These are phyloP conservation scores for Annona cherimola DNA, from an alignment of 164 flowering plant genomes.

Conservation along the genomic window DNA sequence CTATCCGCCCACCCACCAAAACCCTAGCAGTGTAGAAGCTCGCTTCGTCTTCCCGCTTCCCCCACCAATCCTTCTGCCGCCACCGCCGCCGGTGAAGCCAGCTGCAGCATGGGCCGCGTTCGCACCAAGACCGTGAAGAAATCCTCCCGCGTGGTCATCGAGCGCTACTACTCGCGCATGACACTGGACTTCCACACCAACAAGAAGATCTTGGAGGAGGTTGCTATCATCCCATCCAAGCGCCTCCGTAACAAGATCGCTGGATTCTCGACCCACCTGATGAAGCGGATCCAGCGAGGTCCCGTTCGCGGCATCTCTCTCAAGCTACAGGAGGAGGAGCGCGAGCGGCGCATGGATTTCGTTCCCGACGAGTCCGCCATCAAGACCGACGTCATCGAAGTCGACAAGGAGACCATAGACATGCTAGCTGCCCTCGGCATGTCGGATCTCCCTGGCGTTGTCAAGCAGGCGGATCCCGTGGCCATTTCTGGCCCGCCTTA, in stretches of 20 bases:
- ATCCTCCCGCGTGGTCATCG: slow-evolving; percentile 68
- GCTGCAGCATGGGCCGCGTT: slow-evolving; percentile 56
- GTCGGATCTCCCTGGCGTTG: slow-evolving; percentile 61
- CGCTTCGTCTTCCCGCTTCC: background rate
- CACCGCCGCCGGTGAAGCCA: background rate
- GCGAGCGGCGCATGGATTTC: slow-evolving; percentile 80
- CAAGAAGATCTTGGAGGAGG: slow-evolving; percentile 73
- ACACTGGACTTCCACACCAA: slow-evolving; percentile 77
- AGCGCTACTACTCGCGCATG: slow-evolving; percentile 69
- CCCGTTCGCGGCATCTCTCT: slow-evolving; percentile 72
- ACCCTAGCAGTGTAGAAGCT: background rate
- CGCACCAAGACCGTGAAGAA: slow-evolving; percentile 80
- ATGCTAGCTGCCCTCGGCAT: slow-evolving; percentile 69
- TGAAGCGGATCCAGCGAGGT: slow-evolving; percentile 73
- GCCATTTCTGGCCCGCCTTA: background rate
- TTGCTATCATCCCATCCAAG: slow-evolving; percentile 69
- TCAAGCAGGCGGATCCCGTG: slow-evolving; percentile 31
- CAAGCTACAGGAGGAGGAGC: slow-evolving; percentile 73
- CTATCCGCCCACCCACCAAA: background rate
- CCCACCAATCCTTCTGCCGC: background rate
- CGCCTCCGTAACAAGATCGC: slow-evolving; percentile 80
- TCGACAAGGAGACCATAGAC: slow-evolving; percentile 72
- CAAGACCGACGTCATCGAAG: slow-evolving; percentile 46
- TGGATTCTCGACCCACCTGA: slow-evolving; percentile 70
- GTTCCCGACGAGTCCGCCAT: slow-evolving; percentile 76